phyloP scores from a whole-genome alignment of 768 basidiomycete genomes.

The Roridomyces roridus region DNA sequence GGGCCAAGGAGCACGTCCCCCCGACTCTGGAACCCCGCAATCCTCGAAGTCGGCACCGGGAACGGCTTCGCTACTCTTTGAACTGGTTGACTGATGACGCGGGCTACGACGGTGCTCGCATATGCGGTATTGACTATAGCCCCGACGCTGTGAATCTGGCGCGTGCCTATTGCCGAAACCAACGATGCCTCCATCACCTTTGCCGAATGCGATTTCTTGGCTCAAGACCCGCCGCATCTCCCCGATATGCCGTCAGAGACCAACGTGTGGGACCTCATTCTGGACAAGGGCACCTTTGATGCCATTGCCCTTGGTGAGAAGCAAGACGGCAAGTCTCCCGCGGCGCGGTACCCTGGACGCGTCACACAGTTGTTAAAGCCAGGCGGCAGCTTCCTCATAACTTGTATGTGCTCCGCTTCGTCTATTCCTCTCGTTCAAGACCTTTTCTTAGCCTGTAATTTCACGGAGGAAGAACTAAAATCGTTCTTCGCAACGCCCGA shows the following conservation, averaged over 20 bases:
- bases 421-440: not conserved
- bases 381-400: slow-evolving; percentile 77
- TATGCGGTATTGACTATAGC: slow-evolving; percentile 82
- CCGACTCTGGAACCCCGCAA: slow-evolving; percentile 48
- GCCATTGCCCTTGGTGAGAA: slow-evolving; percentile 78
- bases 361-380: slow-evolving; percentile 63
- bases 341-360: slow-evolving; percentile 63
- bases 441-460: slow-evolving; percentile 72
- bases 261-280: slow-evolving; percentile 69
- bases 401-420: slow-evolving; percentile 56
- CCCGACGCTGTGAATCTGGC: slow-evolving; percentile 72
- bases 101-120: slow-evolving; percentile 57
- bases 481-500: slow-evolving; percentile 53
- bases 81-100: slow-evolving; percentile 57
- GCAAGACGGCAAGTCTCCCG: slow-evolving; percentile 61
- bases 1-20: slow-evolving; percentile 65
- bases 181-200: slow-evolving; percentile 59
- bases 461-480: slow-evolving; percentile 78
- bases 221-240: slow-evolving; percentile 50
- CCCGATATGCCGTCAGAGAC: slow-evolving; percentile 26
- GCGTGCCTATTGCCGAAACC: slow-evolving; percentile 44
- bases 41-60: slow-evolving; percentile 82
- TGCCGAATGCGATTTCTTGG: slow-evolving; percentile 68
- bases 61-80: slow-evolving; percentile 81
- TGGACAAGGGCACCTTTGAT: slow-evolving; percentile 92